Evolutionary conservation across 495 filamentous ascomycete genomes (phyloP).

Genomic region (Penicillium simplicissimum): DNA sequence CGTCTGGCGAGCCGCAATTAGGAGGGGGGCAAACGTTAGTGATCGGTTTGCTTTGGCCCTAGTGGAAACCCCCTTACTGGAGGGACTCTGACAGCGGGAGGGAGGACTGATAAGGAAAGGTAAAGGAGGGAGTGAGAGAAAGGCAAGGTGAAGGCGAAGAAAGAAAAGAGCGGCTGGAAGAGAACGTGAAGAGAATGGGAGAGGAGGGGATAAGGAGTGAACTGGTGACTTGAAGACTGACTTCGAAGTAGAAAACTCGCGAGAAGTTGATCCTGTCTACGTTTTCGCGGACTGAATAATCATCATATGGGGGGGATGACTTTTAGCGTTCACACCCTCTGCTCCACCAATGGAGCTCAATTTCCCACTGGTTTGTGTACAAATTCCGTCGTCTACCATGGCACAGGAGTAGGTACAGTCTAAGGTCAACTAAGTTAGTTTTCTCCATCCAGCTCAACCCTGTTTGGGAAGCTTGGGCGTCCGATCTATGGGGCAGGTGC

Average conservation of each 20-base stretch:
- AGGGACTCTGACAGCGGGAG: neutral
- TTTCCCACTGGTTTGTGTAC: slow-evolving; percentile 27
- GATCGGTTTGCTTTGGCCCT: slow-evolving; percentile 1
- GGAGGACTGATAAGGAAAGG: slow-evolving; percentile 16
- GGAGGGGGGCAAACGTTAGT: neutral
- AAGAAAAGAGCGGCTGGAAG: slow-evolving; percentile 5
- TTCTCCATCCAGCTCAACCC: neutral
- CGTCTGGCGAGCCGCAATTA: neutral
- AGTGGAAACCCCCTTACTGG: slow-evolving; percentile 21
- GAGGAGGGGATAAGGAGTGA: neutral
- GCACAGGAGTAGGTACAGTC: neutral
- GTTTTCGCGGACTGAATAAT: slow-evolving; percentile 7
- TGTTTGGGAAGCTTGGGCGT: slow-evolving; percentile 7
- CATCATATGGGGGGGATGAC: neutral
- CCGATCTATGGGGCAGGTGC: slow-evolving; percentile 9
- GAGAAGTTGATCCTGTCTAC: slow-evolving; percentile 8
- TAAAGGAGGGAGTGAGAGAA: slow-evolving; percentile 6
- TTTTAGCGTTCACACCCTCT: slow-evolving; percentile 26
- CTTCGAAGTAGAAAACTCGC: neutral
- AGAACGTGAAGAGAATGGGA: slow-evolving; percentile 13
- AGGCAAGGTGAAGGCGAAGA: neutral
- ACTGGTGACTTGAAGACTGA: neutral
- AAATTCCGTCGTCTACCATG: neutral
- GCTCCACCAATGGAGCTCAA: slow-evolving; percentile 25
- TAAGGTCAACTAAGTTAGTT: neutral